Conservation (phyloP, 768 basidiomycete genomes). For the Kwoniella europaea region DNA sequence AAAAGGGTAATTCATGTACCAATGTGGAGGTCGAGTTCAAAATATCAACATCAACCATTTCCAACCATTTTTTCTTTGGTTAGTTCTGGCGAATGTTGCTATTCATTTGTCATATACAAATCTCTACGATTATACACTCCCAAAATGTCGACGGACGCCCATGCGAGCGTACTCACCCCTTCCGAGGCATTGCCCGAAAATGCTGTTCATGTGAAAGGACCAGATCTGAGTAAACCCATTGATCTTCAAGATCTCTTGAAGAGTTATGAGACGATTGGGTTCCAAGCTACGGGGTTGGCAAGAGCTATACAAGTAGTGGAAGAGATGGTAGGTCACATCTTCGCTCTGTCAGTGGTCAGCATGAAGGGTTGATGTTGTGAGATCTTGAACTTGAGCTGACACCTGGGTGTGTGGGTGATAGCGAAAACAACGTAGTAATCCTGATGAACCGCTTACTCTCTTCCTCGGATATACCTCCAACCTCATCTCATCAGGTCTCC, state of each 20-base stretch:
- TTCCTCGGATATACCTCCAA: constrained; percentile 99
- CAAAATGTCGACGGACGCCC: constrained; percentile 40
- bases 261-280: constrained; percentile 89
- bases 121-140: too few species aligned
- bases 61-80: background rate
- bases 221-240: constrained; percentile 75
- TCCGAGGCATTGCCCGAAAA: constrained; percentile 51
- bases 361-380: too few species aligned
- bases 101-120: too few species aligned
- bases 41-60: background rate
- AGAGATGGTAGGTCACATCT: constrained; percentile 72
- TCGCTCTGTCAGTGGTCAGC: too few species aligned
- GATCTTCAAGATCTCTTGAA: constrained; percentile 72
- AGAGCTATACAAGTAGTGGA: constrained; percentile 88
- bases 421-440: constrained; percentile 80
- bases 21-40: background rate
- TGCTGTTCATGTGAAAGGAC: constrained; percentile 70
- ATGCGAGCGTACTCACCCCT: constrained; percentile 51
- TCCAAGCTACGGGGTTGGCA: constrained; percentile 93
- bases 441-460: constrained; percentile 76
- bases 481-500: constrained; percentile 93
- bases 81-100: too few species aligned
- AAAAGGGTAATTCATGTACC: background rate
- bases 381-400: too few species aligned
- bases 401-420: too few species aligned